These are phyloP conservation scores for Trichophyton schoenleinii DNA, from an alignment of 2,329 filamentous ascomycete species.

Conservation along the genomic window DNA sequence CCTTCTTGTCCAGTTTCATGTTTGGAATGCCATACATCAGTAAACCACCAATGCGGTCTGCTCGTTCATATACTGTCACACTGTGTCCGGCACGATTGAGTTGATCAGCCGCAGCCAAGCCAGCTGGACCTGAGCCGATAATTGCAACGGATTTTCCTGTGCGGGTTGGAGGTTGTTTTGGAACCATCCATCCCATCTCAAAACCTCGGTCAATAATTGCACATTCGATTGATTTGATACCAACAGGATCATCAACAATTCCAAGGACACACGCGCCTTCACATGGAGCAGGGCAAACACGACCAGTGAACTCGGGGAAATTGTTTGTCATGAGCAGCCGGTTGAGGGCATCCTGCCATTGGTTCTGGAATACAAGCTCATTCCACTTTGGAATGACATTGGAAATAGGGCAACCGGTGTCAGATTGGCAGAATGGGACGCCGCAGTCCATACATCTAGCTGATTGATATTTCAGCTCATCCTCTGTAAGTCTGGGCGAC, in stretches of 20 bases:
- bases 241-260: conserved; percentile 93
- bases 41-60: conserved; percentile 78
- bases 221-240: conserved; percentile 97
- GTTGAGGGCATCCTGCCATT: conserved; percentile 88
- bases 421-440: conserved; percentile 95
- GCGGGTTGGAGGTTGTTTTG: conserved; percentile 61
- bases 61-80: conserved; percentile 85
- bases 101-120: conserved; percentile 82
- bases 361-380: conserved; percentile 59
- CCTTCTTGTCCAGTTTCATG: conserved; percentile 98
- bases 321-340: conserved; percentile 93
- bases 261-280: conserved; percentile 92
- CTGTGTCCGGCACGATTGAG: conserved; percentile 82
- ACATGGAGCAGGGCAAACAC: conserved; percentile 91
- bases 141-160: conserved; percentile 81
- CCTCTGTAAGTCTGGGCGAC: conserved; percentile 73
- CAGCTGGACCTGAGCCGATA: conserved; percentile 83
- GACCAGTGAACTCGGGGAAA: conserved; percentile 95
- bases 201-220: conserved; percentile 96
- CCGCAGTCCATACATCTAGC: conserved; percentile 98
- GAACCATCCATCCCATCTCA: conserved; percentile 96
- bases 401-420: conserved; percentile 87
- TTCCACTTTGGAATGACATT: conserved; percentile 99
- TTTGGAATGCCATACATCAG: conserved; percentile 98
- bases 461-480: conserved; percentile 92